Evolutionary conservation across 345 rosid species (phyloP).

Genomic region (Corymbia maculata): DNA sequence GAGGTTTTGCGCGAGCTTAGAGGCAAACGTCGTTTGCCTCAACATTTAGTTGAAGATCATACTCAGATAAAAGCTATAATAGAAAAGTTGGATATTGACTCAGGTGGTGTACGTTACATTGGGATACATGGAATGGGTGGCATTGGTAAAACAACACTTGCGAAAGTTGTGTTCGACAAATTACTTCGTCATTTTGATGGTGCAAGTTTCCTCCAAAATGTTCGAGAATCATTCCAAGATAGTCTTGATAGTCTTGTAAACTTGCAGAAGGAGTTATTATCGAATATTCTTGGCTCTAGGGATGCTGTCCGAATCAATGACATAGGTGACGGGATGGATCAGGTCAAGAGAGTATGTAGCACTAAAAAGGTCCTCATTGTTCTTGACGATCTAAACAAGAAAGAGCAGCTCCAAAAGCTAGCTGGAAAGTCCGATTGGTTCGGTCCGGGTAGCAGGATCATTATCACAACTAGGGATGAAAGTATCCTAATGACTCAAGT

Average conservation of each 20-base stretch:
- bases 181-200: background rate
- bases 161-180: background rate
- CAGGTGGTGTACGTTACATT: background rate
- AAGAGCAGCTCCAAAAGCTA: background rate
- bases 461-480: background rate
- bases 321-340: background rate
- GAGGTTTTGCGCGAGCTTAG: background rate
- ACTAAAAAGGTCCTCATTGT: background rate
- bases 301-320: background rate
- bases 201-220: background rate
- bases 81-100: background rate
- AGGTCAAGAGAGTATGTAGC: background rate
- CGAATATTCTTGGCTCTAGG: background rate
- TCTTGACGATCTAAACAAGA: background rate
- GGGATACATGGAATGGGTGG: background rate
- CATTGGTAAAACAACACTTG: background rate
- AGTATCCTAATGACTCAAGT: too few relatives aligned
- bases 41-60: background rate
- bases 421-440: background rate
- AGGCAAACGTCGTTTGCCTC: background rate
- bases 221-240: background rate
- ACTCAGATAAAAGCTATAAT: background rate
- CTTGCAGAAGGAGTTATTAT: background rate
- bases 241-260: background rate
- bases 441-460: background rate